Percentiles rank a stretch among this genome's conserved stretches.
phyloP scores from a whole-genome alignment of 2,329 filamentous ascomycete genomes.

The Botrytis fabae region DNA sequence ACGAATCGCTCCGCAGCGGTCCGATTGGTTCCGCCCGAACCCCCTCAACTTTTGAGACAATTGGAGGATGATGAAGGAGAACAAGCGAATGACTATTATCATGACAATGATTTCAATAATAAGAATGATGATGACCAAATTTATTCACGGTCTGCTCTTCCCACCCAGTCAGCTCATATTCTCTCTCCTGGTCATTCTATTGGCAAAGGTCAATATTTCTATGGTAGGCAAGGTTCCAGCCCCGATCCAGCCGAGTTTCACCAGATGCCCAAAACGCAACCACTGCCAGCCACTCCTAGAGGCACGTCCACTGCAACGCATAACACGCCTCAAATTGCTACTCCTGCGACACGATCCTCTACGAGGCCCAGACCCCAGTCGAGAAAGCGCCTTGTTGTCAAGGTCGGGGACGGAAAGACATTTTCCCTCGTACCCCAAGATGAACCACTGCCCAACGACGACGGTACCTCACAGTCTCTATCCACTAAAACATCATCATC shows the following conservation, averaged over 20 bases:
- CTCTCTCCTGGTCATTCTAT: constrained; percentile 28
- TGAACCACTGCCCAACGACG: constrained; percentile 30
- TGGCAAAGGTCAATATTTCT: constrained; percentile 27
- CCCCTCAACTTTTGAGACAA: constrained; percentile 29
- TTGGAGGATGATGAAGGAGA: constrained; percentile 15
- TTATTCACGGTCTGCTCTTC: constrained; percentile 40
- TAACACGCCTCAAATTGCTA: constrained; percentile 31
- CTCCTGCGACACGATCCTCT: constrained; percentile 36
- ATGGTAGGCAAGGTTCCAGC: constrained; percentile 27
- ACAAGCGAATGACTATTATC: background rate
- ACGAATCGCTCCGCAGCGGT: constrained; percentile 31
- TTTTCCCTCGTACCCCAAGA: constrained; percentile 38
- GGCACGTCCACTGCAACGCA: constrained; percentile 35
- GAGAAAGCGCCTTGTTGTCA: constrained; percentile 38
- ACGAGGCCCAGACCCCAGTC: constrained; percentile 34
- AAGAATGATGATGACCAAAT: constrained; percentile 32
- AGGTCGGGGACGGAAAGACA: constrained; percentile 37
- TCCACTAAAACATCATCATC: constrained; percentile 35
- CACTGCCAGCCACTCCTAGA: constrained; percentile 28
- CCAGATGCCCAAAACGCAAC: constrained; percentile 31
- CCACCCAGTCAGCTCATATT: constrained; percentile 40
- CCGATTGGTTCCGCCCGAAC: constrained; percentile 31
- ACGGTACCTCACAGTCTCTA: constrained; percentile 25
- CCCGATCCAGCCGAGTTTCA: constrained; percentile 37
- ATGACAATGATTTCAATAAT: constrained; percentile 21